phyloP scores from a whole-genome alignment of 208 protist genomes.

The Crithidia fasciculata region DNA sequence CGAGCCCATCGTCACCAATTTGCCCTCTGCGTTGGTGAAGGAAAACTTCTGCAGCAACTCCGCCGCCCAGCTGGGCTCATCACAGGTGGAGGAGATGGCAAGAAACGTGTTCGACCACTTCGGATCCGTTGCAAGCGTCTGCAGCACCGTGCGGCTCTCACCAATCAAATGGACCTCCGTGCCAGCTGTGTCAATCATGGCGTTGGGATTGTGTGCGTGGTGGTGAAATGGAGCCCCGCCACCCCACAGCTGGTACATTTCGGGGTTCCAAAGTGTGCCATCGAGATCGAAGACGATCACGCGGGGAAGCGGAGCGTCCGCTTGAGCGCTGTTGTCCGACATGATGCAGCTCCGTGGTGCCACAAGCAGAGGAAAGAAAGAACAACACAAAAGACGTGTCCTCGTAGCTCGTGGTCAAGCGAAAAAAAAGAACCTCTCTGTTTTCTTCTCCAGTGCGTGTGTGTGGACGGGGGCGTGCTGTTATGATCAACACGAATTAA shows the following conservation, averaged over 20 bases:
- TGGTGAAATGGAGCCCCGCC: conserved; percentile 70
- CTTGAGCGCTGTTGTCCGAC: neutral
- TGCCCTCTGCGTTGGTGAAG: conserved; percentile 38
- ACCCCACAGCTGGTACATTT: conserved; percentile 89
- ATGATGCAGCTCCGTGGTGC: no score
- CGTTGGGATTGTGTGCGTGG: conserved; percentile 37
- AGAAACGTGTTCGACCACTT: conserved; percentile 62
- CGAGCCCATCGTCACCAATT: conserved; percentile 54
- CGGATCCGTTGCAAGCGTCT: conserved; percentile 49
- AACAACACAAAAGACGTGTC: no score
- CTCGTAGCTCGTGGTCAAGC: no score
- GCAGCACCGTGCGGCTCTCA: conserved; percentile 71
- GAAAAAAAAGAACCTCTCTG: no score
- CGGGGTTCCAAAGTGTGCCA: conserved; percentile 86
- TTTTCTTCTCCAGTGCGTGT: no score
- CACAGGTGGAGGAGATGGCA: conserved; percentile 84
- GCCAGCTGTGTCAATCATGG: conserved; percentile 60
- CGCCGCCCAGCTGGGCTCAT: conserved; percentile 79
- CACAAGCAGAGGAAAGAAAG: no score
- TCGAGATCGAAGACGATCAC: conserved; percentile 93
- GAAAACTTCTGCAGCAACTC: conserved; percentile 73
- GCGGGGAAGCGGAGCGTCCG: conserved; percentile 32
- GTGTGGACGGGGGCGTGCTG: no score
- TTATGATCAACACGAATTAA: no score
- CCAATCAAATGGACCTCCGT: conserved; percentile 77